phyloP scores from a whole-genome alignment of 345 rosid genomes.

The Stellera chamaejasme region DNA sequence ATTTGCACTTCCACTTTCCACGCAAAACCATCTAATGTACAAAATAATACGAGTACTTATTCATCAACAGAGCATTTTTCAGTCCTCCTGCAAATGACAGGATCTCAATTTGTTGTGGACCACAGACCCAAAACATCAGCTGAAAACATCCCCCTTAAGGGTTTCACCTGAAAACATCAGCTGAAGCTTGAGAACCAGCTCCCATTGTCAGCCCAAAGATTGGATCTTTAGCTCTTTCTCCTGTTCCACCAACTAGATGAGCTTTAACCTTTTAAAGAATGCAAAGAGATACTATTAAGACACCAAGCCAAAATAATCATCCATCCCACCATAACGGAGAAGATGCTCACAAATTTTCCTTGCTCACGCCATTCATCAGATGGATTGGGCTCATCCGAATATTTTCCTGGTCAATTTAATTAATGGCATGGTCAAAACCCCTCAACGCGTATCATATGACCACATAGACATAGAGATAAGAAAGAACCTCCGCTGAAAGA shows the following conservation, averaged over 20 bases:
- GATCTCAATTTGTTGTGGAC: slow-evolving; percentile 33
- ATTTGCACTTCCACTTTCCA: slow-evolving; percentile 59
- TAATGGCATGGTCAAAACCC: neutral
- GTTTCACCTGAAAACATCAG: slow-evolving; percentile 64
- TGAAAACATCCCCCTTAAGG: neutral
- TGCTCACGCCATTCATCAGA: slow-evolving; percentile 86
- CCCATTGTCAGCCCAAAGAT: slow-evolving; percentile 88
- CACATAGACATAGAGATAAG: neutral
- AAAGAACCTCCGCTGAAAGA: slow-evolving; percentile 78
- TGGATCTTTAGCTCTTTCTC: slow-evolving; percentile 77
- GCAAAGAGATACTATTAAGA: neutral
- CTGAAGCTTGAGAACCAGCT: slow-evolving; percentile 63
- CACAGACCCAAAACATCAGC: slow-evolving; percentile 11
- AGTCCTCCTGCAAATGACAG: slow-evolving; percentile 48
- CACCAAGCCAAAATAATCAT: neutral
- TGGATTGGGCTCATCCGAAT: slow-evolving; percentile 67
- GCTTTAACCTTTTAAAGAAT: slow-evolving; percentile 55
- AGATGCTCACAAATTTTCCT: slow-evolving; percentile 55
- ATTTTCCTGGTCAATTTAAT: slow-evolving; percentile 45
- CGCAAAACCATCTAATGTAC: slow-evolving; percentile 90
- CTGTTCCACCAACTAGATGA: slow-evolving; percentile 56
- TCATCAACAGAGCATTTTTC: slow-evolving; percentile 42
- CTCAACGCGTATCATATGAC: neutral
- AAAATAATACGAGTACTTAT: slow-evolving; percentile 32
- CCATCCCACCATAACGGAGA: neutral